phyloP scores from a whole-genome alignment of 2,329 filamentous ascomycete genomes.

The Ceratocystis colombiana region DNA sequence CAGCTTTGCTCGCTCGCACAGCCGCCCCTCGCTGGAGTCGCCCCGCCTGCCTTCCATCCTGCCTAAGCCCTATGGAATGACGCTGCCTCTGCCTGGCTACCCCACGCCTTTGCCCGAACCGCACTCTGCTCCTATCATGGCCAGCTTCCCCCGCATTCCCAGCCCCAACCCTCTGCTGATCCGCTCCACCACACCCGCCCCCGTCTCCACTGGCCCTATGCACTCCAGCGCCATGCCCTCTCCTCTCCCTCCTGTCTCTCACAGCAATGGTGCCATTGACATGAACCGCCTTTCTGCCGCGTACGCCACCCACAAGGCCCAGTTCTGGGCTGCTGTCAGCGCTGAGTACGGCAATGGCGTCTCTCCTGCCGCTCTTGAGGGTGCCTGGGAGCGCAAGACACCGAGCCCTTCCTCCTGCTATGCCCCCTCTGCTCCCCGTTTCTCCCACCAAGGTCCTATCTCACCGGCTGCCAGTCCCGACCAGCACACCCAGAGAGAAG shows the following conservation, averaged over 20 bases:
- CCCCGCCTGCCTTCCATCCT: conserved; percentile 52
- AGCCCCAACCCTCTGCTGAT: conserved; percentile 31
- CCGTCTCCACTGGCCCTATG: conserved; percentile 39
- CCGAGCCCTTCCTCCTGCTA: neutral
- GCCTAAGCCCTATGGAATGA: conserved; percentile 51
- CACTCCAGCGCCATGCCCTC: conserved; percentile 35
- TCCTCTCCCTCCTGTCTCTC: conserved; percentile 29
- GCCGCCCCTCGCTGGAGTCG: conserved; percentile 32
- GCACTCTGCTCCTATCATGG: conserved; percentile 35
- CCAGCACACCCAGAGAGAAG: conserved; percentile 35
- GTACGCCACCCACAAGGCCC: conserved; percentile 58
- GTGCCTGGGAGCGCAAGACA: conserved; percentile 49
- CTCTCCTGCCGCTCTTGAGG: conserved; percentile 55
- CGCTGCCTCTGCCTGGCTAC: conserved; percentile 36
- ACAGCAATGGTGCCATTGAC: conserved; percentile 41
- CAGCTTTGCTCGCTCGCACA: conserved; percentile 16
- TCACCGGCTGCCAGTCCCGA: conserved; percentile 46
- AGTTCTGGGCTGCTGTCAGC: conserved; percentile 65
- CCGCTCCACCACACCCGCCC: conserved; percentile 34
- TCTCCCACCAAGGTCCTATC: conserved; percentile 38
- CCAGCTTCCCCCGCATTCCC: conserved; percentile 23
- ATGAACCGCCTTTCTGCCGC: conserved; percentile 57
- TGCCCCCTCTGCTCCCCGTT: conserved; percentile 10
- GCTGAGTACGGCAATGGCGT: conserved; percentile 58
- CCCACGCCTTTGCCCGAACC: conserved; percentile 37